Evolutionary conservation across 495 filamentous ascomycete genomes (phyloP), one percentile per base, ranked within the genome.

Genomic region (Penicillium maclennaniae): DNA sequence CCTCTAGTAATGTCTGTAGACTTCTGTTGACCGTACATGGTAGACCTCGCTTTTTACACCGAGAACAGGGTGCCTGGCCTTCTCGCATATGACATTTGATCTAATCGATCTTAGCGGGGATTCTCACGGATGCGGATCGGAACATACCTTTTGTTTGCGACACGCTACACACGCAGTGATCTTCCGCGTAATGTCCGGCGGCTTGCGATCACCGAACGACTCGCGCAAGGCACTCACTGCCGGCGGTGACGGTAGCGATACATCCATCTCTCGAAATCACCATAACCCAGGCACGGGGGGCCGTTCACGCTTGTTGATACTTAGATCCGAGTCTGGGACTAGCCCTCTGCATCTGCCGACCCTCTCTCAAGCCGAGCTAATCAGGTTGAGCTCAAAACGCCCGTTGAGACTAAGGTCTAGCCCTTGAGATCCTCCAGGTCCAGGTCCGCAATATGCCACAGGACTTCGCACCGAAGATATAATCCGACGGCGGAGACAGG

Each of bases 41-140:
- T 1, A 69, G 39, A 20, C 62, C 62, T 51, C 60, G 45, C 28
- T 65, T 68, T 37, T 60, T 67, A 48, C 67, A 69, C 15, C 67
- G 43, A 7, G 61, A 60, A 49, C 67, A 69, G 20, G 62, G 67
- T 3, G 64, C 58, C 40, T 70, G 56, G 9, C 60, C 59, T 31
- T 71, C 68, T 39, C 49, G 44, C 71, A 76, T 76, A 49, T 72
- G 65, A 48, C 74, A 76, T 68, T 75, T 76, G 37, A 75, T 66
- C 70, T 72, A 40, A 6, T 23, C 7, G 20, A n/a, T 19, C 8
- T 21, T 36, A 14, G 23, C 42, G 23, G 42, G 19, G 20, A 10
- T 17, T 27, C n/a, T 26, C 31, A 20, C 20, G 7, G 36, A 1
- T 16, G 28, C 23, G 9, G 9, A 19, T 5, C 6, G 36, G 15